Conservation (phyloP, 345 rosid genomes). For the Xanthoceras sorbifolium region DNA sequence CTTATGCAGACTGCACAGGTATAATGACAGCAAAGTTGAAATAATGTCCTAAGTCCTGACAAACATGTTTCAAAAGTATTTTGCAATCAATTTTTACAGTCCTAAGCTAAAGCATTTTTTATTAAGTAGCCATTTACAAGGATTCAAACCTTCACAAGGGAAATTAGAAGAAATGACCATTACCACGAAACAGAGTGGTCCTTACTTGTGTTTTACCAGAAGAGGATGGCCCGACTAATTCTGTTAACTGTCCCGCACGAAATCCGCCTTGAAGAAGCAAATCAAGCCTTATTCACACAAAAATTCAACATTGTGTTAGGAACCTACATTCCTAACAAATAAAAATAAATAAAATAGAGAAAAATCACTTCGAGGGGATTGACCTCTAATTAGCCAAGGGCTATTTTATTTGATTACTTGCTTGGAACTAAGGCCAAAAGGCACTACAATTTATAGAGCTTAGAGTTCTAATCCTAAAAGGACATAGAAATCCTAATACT, state of each 20-base stretch:
- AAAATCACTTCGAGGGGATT: neutral
- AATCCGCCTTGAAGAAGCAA: constrained; percentile 69
- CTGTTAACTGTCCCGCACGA: constrained; percentile 66
- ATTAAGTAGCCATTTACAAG: too few species aligned
- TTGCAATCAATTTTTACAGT: too few species aligned
- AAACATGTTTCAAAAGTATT: too few species aligned
- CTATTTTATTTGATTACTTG: too few species aligned
- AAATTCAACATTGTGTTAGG: neutral
- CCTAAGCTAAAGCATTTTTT: too few species aligned
- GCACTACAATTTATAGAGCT: neutral
- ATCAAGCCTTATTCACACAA: constrained; percentile 53
- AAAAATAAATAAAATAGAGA: neutral
- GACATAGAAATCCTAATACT: too few species aligned
- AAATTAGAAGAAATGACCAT: too few species aligned
- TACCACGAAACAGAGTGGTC: neutral
- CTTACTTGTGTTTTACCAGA: constrained; percentile 93
- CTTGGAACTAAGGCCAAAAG: neutral
- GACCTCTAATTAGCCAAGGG: neutral
- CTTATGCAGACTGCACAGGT: neutral
- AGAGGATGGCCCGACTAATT: constrained; percentile 82
- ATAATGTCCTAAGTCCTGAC: too few species aligned
- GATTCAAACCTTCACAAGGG: too few species aligned
- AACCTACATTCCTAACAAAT: neutral
- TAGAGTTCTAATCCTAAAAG: neutral
- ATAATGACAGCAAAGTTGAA: too few species aligned